Evolutionary conservation across 2,329 filamentous ascomycete species (phyloP), one percentile per base, ranked within the genome.

Genomic region (Cylindrodendrum hubeiense): DNA sequence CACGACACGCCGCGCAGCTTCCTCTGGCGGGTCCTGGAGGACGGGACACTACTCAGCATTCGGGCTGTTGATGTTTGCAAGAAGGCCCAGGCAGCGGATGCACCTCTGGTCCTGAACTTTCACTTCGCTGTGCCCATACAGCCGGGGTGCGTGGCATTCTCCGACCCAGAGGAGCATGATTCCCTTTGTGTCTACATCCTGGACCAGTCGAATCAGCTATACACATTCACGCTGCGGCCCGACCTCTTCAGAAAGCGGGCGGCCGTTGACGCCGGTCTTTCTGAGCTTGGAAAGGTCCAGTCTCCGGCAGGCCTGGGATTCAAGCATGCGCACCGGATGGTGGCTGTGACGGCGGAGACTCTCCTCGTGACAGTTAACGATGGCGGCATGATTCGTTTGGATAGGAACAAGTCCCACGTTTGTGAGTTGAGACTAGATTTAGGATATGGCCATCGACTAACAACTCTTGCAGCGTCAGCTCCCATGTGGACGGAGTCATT

Each of bases 21-120:
- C 77, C 86, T 97, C 51, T 99, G 96, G 96, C 89, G 95, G 72
- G 87, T 98, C 41, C 82, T 98, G 66, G 92, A 97, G 75, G 90
- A 93, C 74, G 89, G 90, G 75, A 92, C 88, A 71, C 85, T 94
- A 67, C 85, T 99, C 72, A 95, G 96, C 80, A 86, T 99, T 54
- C 92, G 93, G 76, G 90, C 90, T 43, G 89, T 93, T 65, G 96
- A 99, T 80, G 82, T 98, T 70, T 91, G 89, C 77, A 94, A 87
- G 82, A 88, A 85, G 70, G 86, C 85, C 66, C 86, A 85, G 71
- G 87, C 89, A 22, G 80, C 84, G 46, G 93, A 97, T 79, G 89
- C 92, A 59, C 89, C 91, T 69, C 83, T 96, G 55, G 91, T 92
- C 5, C 84, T 98, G 54, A 90, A 93, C 72, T 88, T 99, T 64